Evolutionary conservation across 805 yeast species (phyloP).

Genomic region (Starmera quercuum): DNA sequence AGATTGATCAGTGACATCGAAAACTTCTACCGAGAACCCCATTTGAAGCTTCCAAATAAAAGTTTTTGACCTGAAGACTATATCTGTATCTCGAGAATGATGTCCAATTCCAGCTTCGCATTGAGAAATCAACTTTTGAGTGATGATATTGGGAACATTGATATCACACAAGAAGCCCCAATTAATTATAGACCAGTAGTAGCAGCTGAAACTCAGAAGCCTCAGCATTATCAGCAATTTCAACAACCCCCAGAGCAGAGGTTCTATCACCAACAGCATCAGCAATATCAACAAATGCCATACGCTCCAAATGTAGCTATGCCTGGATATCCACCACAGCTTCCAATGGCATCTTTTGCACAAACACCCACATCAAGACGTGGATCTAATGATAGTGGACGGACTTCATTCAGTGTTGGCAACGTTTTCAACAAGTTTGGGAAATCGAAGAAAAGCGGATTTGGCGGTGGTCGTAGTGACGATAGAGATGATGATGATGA

Average conservation of each 20-base stretch:
- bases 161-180: slow-evolving; percentile 35
- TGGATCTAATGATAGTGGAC: slow-evolving; percentile 12
- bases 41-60: too few species aligned
- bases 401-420: slow-evolving; percentile 4
- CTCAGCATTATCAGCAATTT: slow-evolving; percentile 1
- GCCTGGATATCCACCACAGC: slow-evolving; percentile 4
- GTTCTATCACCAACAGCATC: slow-evolving; percentile 6
- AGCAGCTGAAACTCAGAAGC: not conserved
- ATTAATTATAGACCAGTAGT: slow-evolving; percentile 7
- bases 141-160: slow-evolving; percentile 35
- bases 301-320: too few species aligned
- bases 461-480: slow-evolving; percentile 18
- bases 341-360: slow-evolving; percentile 10
- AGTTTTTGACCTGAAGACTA: too few species aligned
- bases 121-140: slow-evolving; percentile 29
- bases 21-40: too few species aligned
- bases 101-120: too few species aligned
- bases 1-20: too few species aligned
- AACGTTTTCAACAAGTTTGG: slow-evolving; percentile 7
- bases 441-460: slow-evolving; percentile 6
- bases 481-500: slow-evolving; percentile 30
- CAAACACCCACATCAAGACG: slow-evolving; percentile 15
- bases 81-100: too few species aligned
- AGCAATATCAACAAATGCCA: slow-evolving; percentile 5
- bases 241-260: slow-evolving; percentile 9